Percentiles rank a stretch among this genome's conserved stretches.
Evolutionary conservation across 2,329 filamentous ascomycete genomes (phyloP).

Genomic region (Aspergillus jensenii): DNA sequence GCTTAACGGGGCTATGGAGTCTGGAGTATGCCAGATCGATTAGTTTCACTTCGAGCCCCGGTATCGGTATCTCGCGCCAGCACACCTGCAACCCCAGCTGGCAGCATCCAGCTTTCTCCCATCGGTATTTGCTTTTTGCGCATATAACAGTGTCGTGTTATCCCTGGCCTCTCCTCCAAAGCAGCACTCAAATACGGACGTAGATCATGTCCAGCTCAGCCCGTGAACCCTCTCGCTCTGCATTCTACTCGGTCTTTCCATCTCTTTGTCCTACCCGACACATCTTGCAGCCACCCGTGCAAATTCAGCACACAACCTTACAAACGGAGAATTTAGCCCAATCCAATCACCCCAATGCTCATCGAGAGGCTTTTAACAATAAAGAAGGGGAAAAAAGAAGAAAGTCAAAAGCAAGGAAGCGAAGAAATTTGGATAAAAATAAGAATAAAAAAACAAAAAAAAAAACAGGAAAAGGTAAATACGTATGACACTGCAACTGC

Average conservation of each 20-base stretch:
- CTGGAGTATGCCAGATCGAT: no score
- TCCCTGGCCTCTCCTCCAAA: not conserved
- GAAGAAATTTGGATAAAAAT: not conserved
- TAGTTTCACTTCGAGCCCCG: not conserved
- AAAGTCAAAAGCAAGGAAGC: not conserved
- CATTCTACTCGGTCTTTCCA: not conserved
- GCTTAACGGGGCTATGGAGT: no score
- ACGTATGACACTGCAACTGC: not conserved
- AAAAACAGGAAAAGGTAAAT: slow-evolving; percentile 2
- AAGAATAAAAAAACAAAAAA: not conserved
- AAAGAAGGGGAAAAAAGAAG: not conserved
- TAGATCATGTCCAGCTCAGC: not conserved
- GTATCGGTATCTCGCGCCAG: no score
- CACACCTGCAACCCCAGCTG: not conserved
- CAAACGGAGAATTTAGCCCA: slow-evolving; percentile 16
- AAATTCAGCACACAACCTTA: not conserved
- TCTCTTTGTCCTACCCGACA: slow-evolving; percentile 4
- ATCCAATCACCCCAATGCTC: slow-evolving; percentile 5
- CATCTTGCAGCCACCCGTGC: not conserved
- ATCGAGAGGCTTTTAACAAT: slow-evolving; percentile 3
- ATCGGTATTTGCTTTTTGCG: not conserved
- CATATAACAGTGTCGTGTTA: not conserved
- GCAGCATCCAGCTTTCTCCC: not conserved
- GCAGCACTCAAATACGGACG: not conserved
- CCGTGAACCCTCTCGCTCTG: not conserved